A percentile compares a stretch with the other conserved stretches of the same genome.
phyloP scores from a whole-genome alignment of 1,284 basidiomycete genomes.

The Psilocybe mexicana region DNA sequence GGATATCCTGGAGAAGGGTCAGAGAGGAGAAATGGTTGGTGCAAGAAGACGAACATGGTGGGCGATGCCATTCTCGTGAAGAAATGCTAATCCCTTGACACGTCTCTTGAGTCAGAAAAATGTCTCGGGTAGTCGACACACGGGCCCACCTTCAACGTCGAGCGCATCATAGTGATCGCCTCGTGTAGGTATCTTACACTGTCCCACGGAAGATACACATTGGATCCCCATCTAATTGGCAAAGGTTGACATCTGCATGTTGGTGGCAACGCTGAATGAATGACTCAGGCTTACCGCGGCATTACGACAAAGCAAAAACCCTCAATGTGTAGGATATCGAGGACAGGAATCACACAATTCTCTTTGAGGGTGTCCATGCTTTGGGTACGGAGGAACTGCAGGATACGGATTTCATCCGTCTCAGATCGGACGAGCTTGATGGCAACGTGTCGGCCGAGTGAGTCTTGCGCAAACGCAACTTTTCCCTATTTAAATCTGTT shows the following conservation, averaged over 20 bases:
- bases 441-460: constrained; percentile 18
- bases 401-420: constrained; percentile 20
- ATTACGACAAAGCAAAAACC: constrained; percentile 22
- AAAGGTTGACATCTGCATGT: neutral
- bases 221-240: constrained; percentile 7
- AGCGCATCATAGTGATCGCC: constrained; percentile 5
- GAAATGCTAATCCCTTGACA: no score
- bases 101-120: no score
- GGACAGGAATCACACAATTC: constrained; percentile 21
- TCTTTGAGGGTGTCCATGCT: constrained; percentile 5
- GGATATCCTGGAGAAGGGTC: constrained; percentile 15
- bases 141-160: constrained; percentile 6
- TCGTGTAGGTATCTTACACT: neutral
- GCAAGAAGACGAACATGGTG: no score
- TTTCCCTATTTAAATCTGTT: neutral
- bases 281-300: constrained; percentile 18
- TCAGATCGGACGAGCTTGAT: constrained; percentile 20
- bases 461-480: constrained; percentile 20
- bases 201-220: neutral
- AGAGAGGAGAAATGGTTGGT: no score
- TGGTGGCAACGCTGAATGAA: neutral
- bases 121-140: no score
- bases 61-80: no score
- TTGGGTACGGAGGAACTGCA: constrained; percentile 16
- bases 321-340: constrained; percentile 17